Evolutionary conservation across 2,329 filamentous ascomycete genomes (phyloP), one percentile per base, ranked within the genome.

Genomic region (Orbilia oligospora): DNA sequence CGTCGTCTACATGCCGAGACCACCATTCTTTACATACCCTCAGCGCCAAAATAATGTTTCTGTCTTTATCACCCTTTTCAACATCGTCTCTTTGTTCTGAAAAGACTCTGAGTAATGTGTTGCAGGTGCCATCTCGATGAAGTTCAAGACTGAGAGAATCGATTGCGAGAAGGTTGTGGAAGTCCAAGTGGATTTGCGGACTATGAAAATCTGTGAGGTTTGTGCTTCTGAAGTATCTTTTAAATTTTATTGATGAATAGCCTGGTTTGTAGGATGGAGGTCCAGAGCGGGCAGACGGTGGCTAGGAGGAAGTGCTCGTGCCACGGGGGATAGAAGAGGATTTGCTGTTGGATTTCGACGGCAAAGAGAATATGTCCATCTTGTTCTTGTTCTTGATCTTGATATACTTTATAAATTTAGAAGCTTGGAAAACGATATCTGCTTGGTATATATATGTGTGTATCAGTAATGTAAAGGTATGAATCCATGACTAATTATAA

Each of bases 271-370:
- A 71, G 67, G 30, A 71, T 56, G 0, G 67, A 63, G 3, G 30
- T 2, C 67, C 67, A 71, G 16, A 71, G 67, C 1, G 53, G 53
- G 30, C 67, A 71, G 8, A 71, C 67, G 6, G 27, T 18, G 16
- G 55, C 53, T 20, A 58, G 55, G 67, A 64, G 55, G 46, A 71
- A 71, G 18, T 71, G 67, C 9, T 53, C 53, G 30, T 71, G 67
- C 67, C 67, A 71, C 2, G 67, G 55, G 10, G 63, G 27, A 18
- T 71, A 10, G 55, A 51, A 46, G 44, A 71, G 67, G 44, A 71
- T 71, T 27, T 64, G 55, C 44, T 53, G 41, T 16, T 71, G 68
- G 12, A 71, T 30, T 22, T 71, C 68, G 44, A n/a, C 53, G 27
- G 68, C 55, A 71, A 8, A 1, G 33, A 36, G 30, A 30, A 8